Conservation (phyloP, 2,329 filamentous ascomycete species). For the Chrysoporthe austroafricana region DNA sequence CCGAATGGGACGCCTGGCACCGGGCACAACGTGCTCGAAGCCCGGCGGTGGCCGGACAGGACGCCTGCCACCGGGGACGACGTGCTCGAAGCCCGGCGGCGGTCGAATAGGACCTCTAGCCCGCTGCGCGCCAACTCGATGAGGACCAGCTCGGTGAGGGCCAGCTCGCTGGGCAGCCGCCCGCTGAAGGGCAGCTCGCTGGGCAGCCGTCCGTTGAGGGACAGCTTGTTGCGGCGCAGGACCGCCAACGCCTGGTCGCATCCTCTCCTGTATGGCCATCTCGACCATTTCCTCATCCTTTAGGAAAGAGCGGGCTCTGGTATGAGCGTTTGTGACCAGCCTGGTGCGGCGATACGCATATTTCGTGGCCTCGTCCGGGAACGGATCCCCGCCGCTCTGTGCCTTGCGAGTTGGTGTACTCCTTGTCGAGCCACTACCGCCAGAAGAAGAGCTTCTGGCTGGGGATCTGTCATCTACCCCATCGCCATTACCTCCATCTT, state of each 20-base stretch:
- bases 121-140: not conserved
- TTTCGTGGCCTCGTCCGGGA: constrained; percentile 15
- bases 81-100: not conserved
- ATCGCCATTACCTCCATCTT: not conserved
- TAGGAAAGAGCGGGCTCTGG: constrained; percentile 7
- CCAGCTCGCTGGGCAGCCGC: not conserved
- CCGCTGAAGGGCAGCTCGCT: not conserved
- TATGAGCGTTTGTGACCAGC: constrained; percentile 14
- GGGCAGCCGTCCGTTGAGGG: not conserved
- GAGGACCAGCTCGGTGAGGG: not conserved
- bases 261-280: not conserved
- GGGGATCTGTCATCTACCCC: not conserved
- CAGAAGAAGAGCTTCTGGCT: not conserved
- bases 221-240: not conserved
- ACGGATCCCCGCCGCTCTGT: constrained; percentile 14
- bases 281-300: constrained; percentile 6
- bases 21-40: not conserved
- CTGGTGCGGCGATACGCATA: constrained; percentile 13
- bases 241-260: not conserved
- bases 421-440: not conserved
- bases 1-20: not conserved
- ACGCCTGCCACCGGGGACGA: not conserved
- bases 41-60: not conserved
- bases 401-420: constrained; percentile 4
- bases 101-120: not conserved